phyloP scores from a whole-genome alignment of 768 basidiomycete species.

The Serendipita sp. region DNA sequence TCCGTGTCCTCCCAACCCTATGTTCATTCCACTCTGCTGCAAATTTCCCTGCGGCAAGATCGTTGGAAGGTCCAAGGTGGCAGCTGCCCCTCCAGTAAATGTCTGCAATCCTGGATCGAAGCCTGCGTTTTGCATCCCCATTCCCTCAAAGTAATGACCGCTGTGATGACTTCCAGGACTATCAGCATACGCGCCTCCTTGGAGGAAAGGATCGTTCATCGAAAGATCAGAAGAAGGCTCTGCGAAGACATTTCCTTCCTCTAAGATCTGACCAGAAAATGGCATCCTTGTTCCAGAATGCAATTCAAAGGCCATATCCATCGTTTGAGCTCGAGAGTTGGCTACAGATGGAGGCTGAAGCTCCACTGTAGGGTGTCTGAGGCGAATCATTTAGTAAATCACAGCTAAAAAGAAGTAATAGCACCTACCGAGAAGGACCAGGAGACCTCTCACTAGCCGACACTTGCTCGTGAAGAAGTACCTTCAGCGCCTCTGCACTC shows the following conservation, averaged over 20 bases:
- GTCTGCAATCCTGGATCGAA: not conserved
- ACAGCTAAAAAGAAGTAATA: not conserved
- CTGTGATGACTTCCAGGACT: conserved; percentile 6
- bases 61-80: not conserved
- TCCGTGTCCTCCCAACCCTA: not conserved
- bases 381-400: not conserved
- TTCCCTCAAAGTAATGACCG: conserved; percentile 4
- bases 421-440: not conserved
- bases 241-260: not conserved
- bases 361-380: not conserved
- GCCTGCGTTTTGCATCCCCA: too few relatives aligned
- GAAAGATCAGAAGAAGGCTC: not conserved
- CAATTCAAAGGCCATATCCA: conserved; percentile 1
- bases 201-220: not conserved
- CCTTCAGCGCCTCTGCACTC: conserved; percentile 31
- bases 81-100: not conserved
- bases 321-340: conserved; percentile 2
- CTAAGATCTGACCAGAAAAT: not conserved
- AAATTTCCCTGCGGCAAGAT: not conserved
- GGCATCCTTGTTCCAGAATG: not conserved
- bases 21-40: not conserved
- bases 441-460: not conserved
- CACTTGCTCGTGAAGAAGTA: conserved; percentile 27
- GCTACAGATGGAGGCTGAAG: conserved; percentile 6
- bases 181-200: not conserved